Conservation (phyloP, 345 rosid genomes). For the Murraya paniculata region DNA sequence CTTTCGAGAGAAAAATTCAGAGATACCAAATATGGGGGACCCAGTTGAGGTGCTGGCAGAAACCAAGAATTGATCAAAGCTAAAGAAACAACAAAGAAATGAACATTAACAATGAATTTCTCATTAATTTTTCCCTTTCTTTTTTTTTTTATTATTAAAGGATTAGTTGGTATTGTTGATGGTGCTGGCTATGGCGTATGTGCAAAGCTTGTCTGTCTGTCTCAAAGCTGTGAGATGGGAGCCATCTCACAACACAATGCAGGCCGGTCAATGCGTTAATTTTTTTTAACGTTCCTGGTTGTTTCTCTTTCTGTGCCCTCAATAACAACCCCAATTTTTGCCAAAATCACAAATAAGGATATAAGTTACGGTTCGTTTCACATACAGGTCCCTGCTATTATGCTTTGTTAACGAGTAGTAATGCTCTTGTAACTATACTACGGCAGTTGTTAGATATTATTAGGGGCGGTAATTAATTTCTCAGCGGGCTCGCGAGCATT, state of each 20-base stretch:
- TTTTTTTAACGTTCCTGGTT: neutral
- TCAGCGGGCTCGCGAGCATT: too few relatives aligned
- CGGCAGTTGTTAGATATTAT: too few relatives aligned
- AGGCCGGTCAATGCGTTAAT: slow-evolving; percentile 9
- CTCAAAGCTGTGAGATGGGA: slow-evolving; percentile 1
- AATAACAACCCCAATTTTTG: neutral
- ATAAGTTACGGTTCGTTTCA: neutral
- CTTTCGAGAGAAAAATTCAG: neutral
- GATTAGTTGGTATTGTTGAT: neutral
- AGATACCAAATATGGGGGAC: neutral
- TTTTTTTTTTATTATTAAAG: neutral
- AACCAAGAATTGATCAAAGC: neutral
- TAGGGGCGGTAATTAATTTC: too few relatives aligned
- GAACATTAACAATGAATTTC: neutral
- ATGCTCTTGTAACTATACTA: too few relatives aligned
- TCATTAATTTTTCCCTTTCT: too few relatives aligned
- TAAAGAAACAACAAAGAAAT: neutral
- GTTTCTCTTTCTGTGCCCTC: neutral
- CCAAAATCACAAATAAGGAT: neutral
- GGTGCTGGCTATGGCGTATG: neutral
- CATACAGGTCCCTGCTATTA: neutral
- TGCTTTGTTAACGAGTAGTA: too few relatives aligned
- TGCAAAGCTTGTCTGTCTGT: neutral
- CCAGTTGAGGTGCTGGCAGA: slow-evolving; percentile 1
- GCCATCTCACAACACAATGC: slow-evolving; percentile 1